phyloP scores from a whole-genome alignment of 129 eudicot genomes.

The Flaveria linearis region DNA sequence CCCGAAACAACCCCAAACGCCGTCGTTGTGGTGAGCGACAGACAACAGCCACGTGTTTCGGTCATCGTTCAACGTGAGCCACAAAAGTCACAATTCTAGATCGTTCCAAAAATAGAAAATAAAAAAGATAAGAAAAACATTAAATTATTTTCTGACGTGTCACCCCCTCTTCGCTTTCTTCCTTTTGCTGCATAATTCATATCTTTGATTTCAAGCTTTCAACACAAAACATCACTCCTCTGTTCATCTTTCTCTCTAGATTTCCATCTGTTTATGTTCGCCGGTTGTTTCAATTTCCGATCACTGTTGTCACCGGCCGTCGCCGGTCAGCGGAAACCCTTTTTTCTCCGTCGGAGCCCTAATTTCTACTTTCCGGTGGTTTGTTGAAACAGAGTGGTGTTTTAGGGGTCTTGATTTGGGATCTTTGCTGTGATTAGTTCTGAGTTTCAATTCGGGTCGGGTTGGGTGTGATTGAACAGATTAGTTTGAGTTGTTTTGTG shows the following conservation, averaged over 20 bases:
- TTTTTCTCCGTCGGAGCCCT: conserved; percentile 11
- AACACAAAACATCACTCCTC: conserved; percentile 21
- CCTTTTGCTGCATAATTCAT: conserved; percentile 29
- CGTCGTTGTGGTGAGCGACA: conserved; percentile 22
- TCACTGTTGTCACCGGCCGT: conserved; percentile 9
- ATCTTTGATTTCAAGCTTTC: conserved; percentile 24
- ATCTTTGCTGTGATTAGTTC: background rate
- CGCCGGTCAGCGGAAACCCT: conserved; percentile 32
- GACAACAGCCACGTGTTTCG: conserved; percentile 55
- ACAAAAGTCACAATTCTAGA: conserved; percentile 60
- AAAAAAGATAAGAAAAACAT: background rate
- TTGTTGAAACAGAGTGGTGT: background rate
- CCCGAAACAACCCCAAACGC: background rate
- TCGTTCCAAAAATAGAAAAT: conserved; percentile 33
- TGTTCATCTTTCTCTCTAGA: conserved; percentile 20
- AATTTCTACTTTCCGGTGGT: background rate
- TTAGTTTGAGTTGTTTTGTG: conserved; percentile 16
- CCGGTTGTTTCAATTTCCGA: conserved; percentile 19
- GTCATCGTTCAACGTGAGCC: conserved; percentile 54
- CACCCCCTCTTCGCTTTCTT: conserved; percentile 37
- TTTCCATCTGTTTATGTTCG: background rate
- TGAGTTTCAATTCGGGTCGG: conserved; percentile 11
- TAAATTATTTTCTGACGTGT: conserved; percentile 47
- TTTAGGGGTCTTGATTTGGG: no score
- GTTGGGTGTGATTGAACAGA: conserved; percentile 1